Percentiles rank a stretch among this genome's conserved stretches.
Evolutionary conservation across 2,329 filamentous ascomycete genomes (phyloP).

Genomic region (Ramularia collo-cygni): DNA sequence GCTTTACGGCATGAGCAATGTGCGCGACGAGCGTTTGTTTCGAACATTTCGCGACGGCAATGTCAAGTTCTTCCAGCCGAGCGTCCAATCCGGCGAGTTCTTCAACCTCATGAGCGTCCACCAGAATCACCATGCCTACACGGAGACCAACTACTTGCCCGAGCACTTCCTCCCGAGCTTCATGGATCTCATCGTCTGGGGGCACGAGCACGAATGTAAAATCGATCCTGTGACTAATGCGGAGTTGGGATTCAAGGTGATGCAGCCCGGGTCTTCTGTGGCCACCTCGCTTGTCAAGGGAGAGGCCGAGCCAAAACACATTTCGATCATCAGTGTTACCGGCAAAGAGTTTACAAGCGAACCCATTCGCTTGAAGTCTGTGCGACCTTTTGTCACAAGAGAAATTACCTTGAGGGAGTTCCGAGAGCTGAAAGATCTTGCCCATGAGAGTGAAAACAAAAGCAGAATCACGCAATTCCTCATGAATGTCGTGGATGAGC

Average conservation of each 20-base stretch:
- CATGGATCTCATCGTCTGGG: conserved; percentile 89
- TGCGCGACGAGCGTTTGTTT: conserved; percentile 89
- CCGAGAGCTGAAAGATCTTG: conserved; percentile 67
- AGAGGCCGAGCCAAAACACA: conserved; percentile 85
- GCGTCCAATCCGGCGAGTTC: conserved; percentile 76
- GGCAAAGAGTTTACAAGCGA: conserved; percentile 70
- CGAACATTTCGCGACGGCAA: conserved; percentile 88
- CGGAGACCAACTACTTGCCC: conserved; percentile 85
- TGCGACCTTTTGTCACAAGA: conserved; percentile 81
- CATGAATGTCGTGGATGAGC: conserved; percentile 69
- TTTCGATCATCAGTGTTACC: conserved; percentile 76
- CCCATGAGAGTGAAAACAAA: conserved; percentile 75
- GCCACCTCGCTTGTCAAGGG: conserved; percentile 86
- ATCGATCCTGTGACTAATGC: conserved; percentile 79
- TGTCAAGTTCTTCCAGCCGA: conserved; percentile 86
- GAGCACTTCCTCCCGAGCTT: conserved; percentile 90
- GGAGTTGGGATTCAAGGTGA: conserved; percentile 87
- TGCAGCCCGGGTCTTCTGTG: conserved; percentile 94
- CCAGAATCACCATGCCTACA: conserved; percentile 91
- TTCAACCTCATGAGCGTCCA: conserved; percentile 95
- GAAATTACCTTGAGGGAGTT: conserved; percentile 75
- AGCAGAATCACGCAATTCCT: conserved; percentile 71
- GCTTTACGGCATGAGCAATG: conserved; percentile 89
- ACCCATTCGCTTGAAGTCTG: conserved; percentile 75
- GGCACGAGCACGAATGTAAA: conserved; percentile 92